Conservation (phyloP, 129 eudicot genomes). For the Gnaphalium uliginosum region DNA sequence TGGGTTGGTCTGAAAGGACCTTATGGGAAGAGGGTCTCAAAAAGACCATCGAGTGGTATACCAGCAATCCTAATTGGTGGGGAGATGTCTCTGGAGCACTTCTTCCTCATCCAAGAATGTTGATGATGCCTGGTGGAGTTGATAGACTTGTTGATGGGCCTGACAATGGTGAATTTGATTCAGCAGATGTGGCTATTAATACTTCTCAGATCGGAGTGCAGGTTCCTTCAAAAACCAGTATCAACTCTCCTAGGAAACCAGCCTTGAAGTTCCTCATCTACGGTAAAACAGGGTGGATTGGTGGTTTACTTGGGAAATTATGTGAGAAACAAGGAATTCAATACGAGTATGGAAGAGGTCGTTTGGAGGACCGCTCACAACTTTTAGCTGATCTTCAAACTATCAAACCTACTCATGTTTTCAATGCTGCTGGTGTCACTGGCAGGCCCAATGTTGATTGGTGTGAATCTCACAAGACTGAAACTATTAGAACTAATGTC, state of each 20-base stretch:
- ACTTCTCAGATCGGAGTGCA: slow-evolving; percentile 42
- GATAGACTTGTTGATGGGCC: slow-evolving; percentile 72
- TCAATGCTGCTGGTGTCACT: slow-evolving; percentile 98
- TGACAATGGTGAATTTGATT: slow-evolving; percentile 54
- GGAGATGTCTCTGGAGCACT: slow-evolving; percentile 96
- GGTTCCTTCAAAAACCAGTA: slow-evolving; percentile 44
- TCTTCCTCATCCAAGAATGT: slow-evolving; percentile 97
- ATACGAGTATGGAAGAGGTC: slow-evolving; percentile 88
- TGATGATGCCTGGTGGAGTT: slow-evolving; percentile 95
- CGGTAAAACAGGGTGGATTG: slow-evolving; percentile 95
- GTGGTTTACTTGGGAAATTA: slow-evolving; percentile 85
- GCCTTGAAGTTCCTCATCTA: slow-evolving; percentile 80
- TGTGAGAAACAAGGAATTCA: slow-evolving; percentile 86
- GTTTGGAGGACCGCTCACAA: slow-evolving; percentile 70
- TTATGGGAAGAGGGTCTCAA: slow-evolving; percentile 87
- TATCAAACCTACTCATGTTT: slow-evolving; percentile 87
- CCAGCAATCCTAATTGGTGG: slow-evolving; percentile 90
- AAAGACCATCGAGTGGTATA: slow-evolving; percentile 92
- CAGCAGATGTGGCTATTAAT: slow-evolving; percentile 36
- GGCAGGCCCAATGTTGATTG: slow-evolving; percentile 99
- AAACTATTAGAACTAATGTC: slow-evolving; percentile 88
- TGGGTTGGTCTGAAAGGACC: slow-evolving; percentile 92
- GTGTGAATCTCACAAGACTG: slow-evolving; percentile 91
- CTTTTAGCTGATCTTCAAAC: slow-evolving; percentile 64
- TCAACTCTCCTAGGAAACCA: slow-evolving; percentile 44